These are phyloP conservation scores for Xerocomus brunneocitrinus DNA, from an alignment of 768 basidiomycete species.

Conservation along the genomic window DNA sequence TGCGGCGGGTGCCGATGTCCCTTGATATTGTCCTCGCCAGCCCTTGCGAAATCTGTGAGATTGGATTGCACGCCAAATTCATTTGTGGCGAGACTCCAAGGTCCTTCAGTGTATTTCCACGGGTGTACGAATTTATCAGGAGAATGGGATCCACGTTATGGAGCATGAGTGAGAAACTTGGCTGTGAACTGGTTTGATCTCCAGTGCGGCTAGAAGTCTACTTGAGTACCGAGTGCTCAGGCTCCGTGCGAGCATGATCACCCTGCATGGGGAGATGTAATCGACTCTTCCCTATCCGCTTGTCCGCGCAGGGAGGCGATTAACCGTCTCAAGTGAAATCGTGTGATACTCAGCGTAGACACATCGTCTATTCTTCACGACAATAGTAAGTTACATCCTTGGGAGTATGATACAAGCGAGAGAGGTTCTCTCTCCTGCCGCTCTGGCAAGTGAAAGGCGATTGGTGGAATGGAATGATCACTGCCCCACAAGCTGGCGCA, in stretches of 20 bases:
- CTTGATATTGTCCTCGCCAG: not conserved
- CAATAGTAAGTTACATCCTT: constrained; percentile 6
- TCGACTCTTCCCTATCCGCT: not conserved
- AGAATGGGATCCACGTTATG: not conserved
- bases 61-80: not conserved
- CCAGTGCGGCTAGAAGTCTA: not conserved
- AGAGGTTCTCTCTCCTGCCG: not conserved
- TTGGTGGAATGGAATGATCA: constrained; percentile 8
- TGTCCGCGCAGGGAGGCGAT: too few species aligned
- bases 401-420: constrained; percentile 8
- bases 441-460: not conserved
- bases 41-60: not conserved
- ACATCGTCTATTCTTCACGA: not conserved
- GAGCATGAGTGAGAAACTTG: not conserved
- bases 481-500: constrained; percentile 45
- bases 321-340: too few species aligned
- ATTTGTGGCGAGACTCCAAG: not conserved
- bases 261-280: not conserved
- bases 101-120: not conserved
- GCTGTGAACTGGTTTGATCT: not conserved
- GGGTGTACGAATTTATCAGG: not conserved
- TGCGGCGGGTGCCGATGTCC: not conserved
- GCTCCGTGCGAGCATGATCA: not conserved
- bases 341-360: not conserved
- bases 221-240: not conserved